These are phyloP conservation scores for Aschersonia sp. DNA, from an alignment of 2,329 filamentous ascomycete genomes.

Conservation along the genomic window DNA sequence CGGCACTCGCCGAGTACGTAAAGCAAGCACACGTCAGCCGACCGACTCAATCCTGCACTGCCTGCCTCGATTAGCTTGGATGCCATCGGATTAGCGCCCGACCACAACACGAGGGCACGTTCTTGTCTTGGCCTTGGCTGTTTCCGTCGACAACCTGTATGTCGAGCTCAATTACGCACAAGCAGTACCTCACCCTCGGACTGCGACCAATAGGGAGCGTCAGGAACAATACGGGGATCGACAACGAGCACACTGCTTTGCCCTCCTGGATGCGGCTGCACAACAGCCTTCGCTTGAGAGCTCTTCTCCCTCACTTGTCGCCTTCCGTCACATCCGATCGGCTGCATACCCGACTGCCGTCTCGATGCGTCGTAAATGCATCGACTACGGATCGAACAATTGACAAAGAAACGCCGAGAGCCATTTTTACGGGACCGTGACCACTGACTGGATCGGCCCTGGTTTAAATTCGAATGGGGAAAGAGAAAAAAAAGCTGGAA, in stretches of 20 bases:
- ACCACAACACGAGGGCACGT: neutral
- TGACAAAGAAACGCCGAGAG: neutral
- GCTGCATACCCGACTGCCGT: neutral
- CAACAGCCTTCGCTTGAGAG: conserved; percentile 4
- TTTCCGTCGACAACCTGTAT: neutral
- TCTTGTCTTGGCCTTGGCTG: neutral
- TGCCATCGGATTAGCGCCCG: neutral
- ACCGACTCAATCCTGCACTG: conserved; percentile 1
- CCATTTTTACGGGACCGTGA: neutral
- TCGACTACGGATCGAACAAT: neutral
- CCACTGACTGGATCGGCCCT: neutral
- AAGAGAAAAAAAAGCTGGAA: neutral
- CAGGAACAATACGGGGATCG: neutral
- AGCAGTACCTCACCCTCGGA: too few species aligned
- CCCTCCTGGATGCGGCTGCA: conserved; percentile 1
- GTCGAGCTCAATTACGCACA: too few species aligned
- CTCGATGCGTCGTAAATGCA: neutral
- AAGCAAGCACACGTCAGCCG: neutral
- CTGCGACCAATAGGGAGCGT: too few species aligned
- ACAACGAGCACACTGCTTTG: neutral
- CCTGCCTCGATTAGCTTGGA: neutral
- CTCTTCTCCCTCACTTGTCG: neutral
- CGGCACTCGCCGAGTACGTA: conserved; percentile 2
- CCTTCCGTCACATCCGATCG: neutral
- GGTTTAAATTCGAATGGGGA: neutral